Base-by-base conservation (phyloP, 352 stramenopile genomes). In the Phytophthora vignae region DNA sequence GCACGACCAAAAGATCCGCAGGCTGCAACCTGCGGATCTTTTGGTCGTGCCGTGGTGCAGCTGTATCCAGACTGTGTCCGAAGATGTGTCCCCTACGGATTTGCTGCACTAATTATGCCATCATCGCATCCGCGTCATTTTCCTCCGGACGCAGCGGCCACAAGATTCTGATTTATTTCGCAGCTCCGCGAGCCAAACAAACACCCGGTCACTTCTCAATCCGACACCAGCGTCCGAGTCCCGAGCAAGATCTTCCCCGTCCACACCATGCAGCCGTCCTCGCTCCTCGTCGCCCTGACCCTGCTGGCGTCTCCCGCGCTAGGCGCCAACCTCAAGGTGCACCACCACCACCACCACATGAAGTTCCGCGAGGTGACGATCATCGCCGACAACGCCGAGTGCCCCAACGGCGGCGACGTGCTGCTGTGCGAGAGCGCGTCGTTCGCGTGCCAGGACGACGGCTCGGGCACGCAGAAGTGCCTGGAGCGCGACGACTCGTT, bases 321-420 rank as follows among this genome's bases (percentile, higher is more conserved):
- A 9, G 67, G 52, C 5, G 22, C 52, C 17, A 67, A 71, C 15
- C 31, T 55, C 33, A 78, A 83, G 55, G 56, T 75, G 36, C 66
- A 78, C 68, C 55, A 76, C 49, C 60, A 76, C 49, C 60, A 67
- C 59, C 38, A 56, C 53, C 64, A 82, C 73, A 74, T 76, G 62
- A 87, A 87, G 76, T 90, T 87, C 71, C 77, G 72, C 12, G 77
- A 85, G 21, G 72, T 81, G 56, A 72, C 76, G 15, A 65, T 90
- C 36, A 82, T 90, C 61, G 69, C 53, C 1, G 61, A 80, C 57
- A 81, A 82, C 59, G 77, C 66, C 2, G 66, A 59, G 12, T 90
- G 82, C 64, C 82, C 82, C 38, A 84, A 83, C 31, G 79, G 78
- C 48, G 82, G 79, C 14, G 67, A 71, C 17, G 72, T 87, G 54